These are phyloP conservation scores for Colletotrichum theobromicola DNA, from an alignment of 2,329 filamentous ascomycete species.

Conservation along the genomic window DNA sequence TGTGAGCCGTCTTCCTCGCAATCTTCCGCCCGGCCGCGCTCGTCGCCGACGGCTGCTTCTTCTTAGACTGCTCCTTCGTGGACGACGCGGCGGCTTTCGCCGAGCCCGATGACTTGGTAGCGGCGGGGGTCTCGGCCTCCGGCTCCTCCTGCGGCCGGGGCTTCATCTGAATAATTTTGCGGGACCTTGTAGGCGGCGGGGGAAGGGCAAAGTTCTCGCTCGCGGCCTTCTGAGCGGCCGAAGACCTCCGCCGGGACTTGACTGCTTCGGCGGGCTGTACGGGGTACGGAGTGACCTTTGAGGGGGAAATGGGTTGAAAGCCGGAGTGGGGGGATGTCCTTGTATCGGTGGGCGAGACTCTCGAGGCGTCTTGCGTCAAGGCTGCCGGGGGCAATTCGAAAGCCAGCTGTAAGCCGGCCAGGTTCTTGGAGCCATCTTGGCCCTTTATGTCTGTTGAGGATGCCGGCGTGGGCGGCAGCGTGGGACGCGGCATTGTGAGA, in stretches of 20 bases:
- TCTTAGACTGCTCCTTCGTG: conserved; percentile 53
- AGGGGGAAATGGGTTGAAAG: background rate
- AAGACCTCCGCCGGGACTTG: conserved; percentile 58
- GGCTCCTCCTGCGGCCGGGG: conserved; percentile 55
- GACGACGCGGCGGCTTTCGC: conserved; percentile 23
- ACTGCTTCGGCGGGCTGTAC: conserved; percentile 57
- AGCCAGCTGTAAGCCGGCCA: conserved; percentile 66
- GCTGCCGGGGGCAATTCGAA: conserved; percentile 83
- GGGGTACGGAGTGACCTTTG: conserved; percentile 40
- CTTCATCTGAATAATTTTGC: conserved; percentile 99
- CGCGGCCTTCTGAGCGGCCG: conserved; percentile 45
- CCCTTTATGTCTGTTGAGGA: conserved; percentile 81
- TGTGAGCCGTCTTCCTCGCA: conserved; percentile 94
- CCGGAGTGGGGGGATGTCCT: conserved; percentile 31
- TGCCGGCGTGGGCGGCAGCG: conserved; percentile 76
- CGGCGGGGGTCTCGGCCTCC: conserved; percentile 25
- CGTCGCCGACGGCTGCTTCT: conserved; percentile 76
- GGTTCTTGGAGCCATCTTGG: conserved; percentile 68
- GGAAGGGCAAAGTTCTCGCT: conserved; percentile 80
- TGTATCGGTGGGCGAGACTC: conserved; percentile 46
- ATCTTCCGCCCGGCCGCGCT: conserved; percentile 93
- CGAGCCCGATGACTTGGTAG: conserved; percentile 4
- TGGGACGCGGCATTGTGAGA: conserved; percentile 66
- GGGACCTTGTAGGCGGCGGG: conserved; percentile 87
- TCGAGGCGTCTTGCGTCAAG: conserved; percentile 55